These are phyloP conservation scores for Botryosphaeria dothidea DNA, from an alignment of 2,329 filamentous ascomycete species.

Conservation along the genomic window DNA sequence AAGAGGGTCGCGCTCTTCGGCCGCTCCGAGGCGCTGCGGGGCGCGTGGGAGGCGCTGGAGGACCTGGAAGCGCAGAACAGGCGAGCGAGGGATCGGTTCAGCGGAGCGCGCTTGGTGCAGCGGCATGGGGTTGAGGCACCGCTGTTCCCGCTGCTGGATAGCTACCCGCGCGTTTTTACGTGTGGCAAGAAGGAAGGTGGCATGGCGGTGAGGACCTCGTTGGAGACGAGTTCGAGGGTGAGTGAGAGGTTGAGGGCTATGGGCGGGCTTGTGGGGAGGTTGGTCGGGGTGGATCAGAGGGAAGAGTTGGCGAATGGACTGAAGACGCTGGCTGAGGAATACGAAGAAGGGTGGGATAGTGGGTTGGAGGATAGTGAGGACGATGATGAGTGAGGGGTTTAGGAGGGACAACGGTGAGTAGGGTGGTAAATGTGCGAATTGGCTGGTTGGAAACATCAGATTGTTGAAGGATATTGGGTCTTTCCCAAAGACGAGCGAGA, in stretches of 20 bases:
- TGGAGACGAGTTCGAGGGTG: slow-evolving; percentile 77
- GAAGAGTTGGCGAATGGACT: slow-evolving; percentile 82
- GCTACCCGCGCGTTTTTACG: slow-evolving; percentile 76
- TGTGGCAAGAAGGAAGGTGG: slow-evolving; percentile 29
- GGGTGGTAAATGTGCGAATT: too few species aligned
- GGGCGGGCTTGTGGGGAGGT: slow-evolving; percentile 63
- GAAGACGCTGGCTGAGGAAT: slow-evolving; percentile 80
- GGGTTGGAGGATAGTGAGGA: slow-evolving; percentile 41
- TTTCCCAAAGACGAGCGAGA: too few species aligned
- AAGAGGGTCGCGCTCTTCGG: slow-evolving; percentile 41
- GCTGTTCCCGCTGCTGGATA: slow-evolving; percentile 76
- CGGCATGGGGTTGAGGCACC: slow-evolving; percentile 45
- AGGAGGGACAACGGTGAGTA: background rate
- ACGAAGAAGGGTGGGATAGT: slow-evolving; percentile 84
- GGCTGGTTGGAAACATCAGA: too few species aligned
- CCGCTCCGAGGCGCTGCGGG: slow-evolving; percentile 40
- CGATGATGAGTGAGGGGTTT: slow-evolving; percentile 3
- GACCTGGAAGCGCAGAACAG: slow-evolving; percentile 30
- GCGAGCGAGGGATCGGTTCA: slow-evolving; percentile 35
- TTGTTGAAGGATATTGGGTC: too few species aligned
- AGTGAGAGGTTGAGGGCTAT: slow-evolving; percentile 67
- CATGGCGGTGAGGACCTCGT: slow-evolving; percentile 47
- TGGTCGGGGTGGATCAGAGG: slow-evolving; percentile 73
- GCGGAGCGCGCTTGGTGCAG: slow-evolving; percentile 35
- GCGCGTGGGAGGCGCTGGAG: slow-evolving; percentile 37